Base-by-base conservation (phyloP, 2,329 filamentous ascomycete genomes). In the Aspergillus udagawae region DNA sequence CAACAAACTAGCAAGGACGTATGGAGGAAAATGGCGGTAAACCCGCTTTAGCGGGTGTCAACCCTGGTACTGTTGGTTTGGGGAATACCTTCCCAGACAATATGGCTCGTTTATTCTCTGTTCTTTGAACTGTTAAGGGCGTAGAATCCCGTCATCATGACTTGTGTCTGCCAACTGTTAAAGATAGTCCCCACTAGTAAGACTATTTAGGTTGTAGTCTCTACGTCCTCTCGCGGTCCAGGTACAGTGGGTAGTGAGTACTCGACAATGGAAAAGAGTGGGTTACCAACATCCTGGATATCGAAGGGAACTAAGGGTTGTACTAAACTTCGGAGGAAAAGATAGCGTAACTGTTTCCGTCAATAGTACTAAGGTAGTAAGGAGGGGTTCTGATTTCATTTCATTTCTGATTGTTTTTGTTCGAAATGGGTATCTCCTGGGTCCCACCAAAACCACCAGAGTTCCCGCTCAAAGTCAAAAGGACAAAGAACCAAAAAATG, bases 401-500 rank as follows among this genome's bases (percentile, higher is more conserved):
- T 7, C 29, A 14, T 12, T 38, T 35, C 12, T 5, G 23, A 27
- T 9, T n/a, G 21, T 25, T 49, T 20, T 21, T 17, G 14, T 17
- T 35, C 12, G 14, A 35, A 29, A 29, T 29, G 10, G 28, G 28
- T 29, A 29, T 32, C 12, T 32, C 12, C 12, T 32, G 29, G 29
- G 32, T 38, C 32, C 32, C 32, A 17, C 32, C 32, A 17, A 38
- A 7, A 17, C n/a, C n/a, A 49, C 5, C n/a, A 49, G 20, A 5
- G 8, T 27, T 12, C 14, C 21, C 23, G 3, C 29, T 41, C 14
- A 3, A 38, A 52, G 38, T 41, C 8, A 6, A 28, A 28, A 49
- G 47, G 20, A 48, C 29, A 42, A 27, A 56, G 25, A 42, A 52
- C 27, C 38, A 20, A 20, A 56, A 57, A 60, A 56, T 63, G 60